Conservation (phyloP, 306 rosid species). For the Prinsepia uniflora region DNA sequence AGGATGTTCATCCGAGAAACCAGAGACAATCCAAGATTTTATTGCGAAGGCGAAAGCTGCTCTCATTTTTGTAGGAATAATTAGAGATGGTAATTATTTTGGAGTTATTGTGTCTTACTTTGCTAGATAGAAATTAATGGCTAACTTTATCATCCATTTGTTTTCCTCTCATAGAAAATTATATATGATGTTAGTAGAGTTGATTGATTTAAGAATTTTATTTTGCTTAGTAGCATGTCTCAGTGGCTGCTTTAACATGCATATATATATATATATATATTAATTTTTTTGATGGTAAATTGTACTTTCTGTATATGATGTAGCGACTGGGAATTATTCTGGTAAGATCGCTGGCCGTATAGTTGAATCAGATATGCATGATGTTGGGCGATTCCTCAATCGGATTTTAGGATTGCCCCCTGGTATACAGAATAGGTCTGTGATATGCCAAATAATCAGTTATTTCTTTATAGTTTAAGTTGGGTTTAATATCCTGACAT, state of each 20-base stretch:
- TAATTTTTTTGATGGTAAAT: slow-evolving; percentile 17
- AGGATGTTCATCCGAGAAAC: slow-evolving; percentile 77
- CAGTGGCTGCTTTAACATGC: background rate
- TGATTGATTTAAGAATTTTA: background rate
- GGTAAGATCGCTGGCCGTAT: slow-evolving; percentile 75
- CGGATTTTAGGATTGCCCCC: slow-evolving; percentile 93
- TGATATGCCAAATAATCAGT: slow-evolving; percentile 22
- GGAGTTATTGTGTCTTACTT: background rate
- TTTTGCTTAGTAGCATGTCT: background rate
- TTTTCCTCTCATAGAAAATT: background rate
- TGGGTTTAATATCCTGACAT: slow-evolving; percentile 30
- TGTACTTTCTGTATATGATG: slow-evolving; percentile 24
- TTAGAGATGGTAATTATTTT: slow-evolving; percentile 54
- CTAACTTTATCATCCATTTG: background rate
- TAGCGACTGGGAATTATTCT: slow-evolving; percentile 69
- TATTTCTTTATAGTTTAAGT: slow-evolving; percentile 26
- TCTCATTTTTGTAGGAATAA: slow-evolving; percentile 88
- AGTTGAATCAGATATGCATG: slow-evolving; percentile 93
- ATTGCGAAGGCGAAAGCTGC: slow-evolving; percentile 77
- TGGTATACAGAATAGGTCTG: slow-evolving; percentile 84
- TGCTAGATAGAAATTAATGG: background rate
- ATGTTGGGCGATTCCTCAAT: slow-evolving; percentile 95
- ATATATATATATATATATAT: background rate
- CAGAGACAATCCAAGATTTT: slow-evolving; percentile 70
- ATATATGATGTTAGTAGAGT: background rate